phyloP scores from a whole-genome alignment of 1,284 basidiomycete species.

The Mrakiaceae sp. region DNA sequence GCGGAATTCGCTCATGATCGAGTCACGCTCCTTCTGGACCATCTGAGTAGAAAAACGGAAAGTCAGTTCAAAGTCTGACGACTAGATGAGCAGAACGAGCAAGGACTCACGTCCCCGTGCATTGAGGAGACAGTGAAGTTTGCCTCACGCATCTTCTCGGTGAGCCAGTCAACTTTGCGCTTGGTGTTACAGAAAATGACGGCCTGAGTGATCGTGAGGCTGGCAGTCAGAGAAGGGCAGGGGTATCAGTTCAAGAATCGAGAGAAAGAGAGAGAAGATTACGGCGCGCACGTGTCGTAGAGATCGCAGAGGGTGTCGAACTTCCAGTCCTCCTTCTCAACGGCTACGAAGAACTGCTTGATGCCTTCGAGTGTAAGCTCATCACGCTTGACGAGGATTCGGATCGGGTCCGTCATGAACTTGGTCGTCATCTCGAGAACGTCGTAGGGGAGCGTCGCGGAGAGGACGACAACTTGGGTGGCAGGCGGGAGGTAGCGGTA shows the following conservation, averaged over 20 bases:
- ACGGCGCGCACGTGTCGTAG: conserved; percentile 67
- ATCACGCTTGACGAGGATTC: conserved; percentile 98
- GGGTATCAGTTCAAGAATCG: not conserved
- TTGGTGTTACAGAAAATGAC: conserved; percentile 99
- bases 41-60: conserved; percentile 23
- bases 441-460: conserved; percentile 92
- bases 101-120: conserved; percentile 31
- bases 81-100: not conserved
- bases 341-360: conserved; percentile 99
- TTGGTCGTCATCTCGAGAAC: conserved; percentile 99
- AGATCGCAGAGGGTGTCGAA: conserved; percentile 97
- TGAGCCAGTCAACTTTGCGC: conserved; percentile 98
- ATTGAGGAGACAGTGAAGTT: conserved; percentile 96
- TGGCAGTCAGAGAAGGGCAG: conserved; percentile 11
- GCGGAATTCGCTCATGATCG: conserved; percentile 98
- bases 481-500: conserved; percentile 97
- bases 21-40: conserved; percentile 96
- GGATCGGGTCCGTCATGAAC: conserved; percentile 95
- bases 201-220: conserved; percentile 93
- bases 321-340: conserved; percentile 99
- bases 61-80: not conserved
- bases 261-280: not conserved
- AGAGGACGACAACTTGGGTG: conserved; percentile 93
- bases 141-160: conserved; percentile 93
- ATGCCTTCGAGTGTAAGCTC: conserved; percentile 98